Base-by-base conservation (phyloP, 2,329 filamentous ascomycete species). In the Fusarium hostae region DNA sequence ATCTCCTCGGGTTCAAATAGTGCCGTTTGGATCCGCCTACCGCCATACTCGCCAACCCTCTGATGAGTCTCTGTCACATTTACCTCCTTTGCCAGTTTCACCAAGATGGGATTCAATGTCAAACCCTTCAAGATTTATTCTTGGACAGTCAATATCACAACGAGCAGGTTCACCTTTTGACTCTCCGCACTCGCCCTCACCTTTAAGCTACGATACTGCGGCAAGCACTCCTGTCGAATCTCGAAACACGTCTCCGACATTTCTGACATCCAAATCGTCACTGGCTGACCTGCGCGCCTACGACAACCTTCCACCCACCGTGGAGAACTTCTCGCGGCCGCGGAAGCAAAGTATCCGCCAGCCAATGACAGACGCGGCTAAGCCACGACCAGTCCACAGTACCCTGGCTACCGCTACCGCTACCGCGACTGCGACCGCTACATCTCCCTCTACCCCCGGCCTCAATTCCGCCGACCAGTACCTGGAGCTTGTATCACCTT, bases 311-410 rank as follows among this genome's bases (percentile, higher is more conserved):
- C 76, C 78, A 50, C 81, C 87, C 40, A 76, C 78, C 48, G 81
- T 88, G 48, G 85, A 86, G 74, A 90, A 90, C 78, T 90, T 90
- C 77, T 90, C 88, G n/a, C 84, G 88, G 41, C 88, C 88, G 44
- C 83, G 88, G 63, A 88, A 87, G 67, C 80, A 83, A 41, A 89
- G 87, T 76, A 82, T 87, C 66, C 83, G 83, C 61, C 85, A 85
- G 67, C 76, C 81, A 56, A 77, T 79, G 47, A 73, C 77, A 52
- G 82, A 84, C 35, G 71, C 77, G 47, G 68, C 76, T 65, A 80
- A 78, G 48, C 72, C 78, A 40, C 79, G 78, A 47, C 76, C 75
- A 32, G 58, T 48, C 58, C 70, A 70, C 41, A 61, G 55, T 51
- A 62, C 70, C 57, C 55, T 64, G 63, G 64, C 47, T 65, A 71